Conservation (phyloP, 1,284 basidiomycete genomes). For the Termitomyces sp. region DNA sequence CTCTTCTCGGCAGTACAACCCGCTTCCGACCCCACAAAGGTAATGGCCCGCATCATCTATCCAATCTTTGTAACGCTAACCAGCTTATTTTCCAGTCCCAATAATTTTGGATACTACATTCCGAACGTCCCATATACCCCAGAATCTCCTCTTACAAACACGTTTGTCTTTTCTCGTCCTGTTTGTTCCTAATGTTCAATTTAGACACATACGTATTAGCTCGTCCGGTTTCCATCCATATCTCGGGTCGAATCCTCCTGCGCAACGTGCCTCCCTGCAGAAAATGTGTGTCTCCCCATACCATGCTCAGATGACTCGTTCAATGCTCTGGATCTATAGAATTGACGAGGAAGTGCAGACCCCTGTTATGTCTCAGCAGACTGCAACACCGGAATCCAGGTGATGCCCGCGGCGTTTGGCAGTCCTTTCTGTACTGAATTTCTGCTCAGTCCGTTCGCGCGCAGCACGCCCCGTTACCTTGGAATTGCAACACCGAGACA, state of each 20-base stretch:
- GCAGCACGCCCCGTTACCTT: conserved; percentile 20
- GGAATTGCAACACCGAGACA: conserved; percentile 27
- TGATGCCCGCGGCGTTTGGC: conserved; percentile 8
- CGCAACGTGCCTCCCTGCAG: conserved; percentile 14
- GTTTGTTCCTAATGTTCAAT: not conserved
- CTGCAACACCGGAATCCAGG: conserved; percentile 52
- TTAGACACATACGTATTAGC: not conserved
- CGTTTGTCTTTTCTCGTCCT: conserved; percentile 27
- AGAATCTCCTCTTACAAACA: conserved; percentile 37
- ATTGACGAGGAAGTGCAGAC: conserved; percentile 8
- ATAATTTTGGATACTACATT: conserved; percentile 42
- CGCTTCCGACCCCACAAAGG: conserved; percentile 64
- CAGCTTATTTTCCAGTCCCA: conserved; percentile 35
- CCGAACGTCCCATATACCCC: conserved; percentile 30
- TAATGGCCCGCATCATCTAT: conserved; percentile 21
- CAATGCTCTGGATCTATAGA: conserved; percentile 1
- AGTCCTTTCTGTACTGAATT: not conserved
- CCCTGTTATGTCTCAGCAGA: conserved; percentile 27
- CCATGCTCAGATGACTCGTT: not conserved
- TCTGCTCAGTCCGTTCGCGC: conserved; percentile 26
- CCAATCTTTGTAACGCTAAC: conserved; percentile 1
- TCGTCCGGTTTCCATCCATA: conserved; percentile 11
- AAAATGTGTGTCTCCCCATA: conserved; percentile 19
- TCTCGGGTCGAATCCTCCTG: conserved; percentile 7
- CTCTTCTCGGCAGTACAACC: conserved; percentile 30